phyloP scores from a whole-genome alignment of 2,329 filamentous ascomycete genomes.

The Colletotrichum falcatum region DNA sequence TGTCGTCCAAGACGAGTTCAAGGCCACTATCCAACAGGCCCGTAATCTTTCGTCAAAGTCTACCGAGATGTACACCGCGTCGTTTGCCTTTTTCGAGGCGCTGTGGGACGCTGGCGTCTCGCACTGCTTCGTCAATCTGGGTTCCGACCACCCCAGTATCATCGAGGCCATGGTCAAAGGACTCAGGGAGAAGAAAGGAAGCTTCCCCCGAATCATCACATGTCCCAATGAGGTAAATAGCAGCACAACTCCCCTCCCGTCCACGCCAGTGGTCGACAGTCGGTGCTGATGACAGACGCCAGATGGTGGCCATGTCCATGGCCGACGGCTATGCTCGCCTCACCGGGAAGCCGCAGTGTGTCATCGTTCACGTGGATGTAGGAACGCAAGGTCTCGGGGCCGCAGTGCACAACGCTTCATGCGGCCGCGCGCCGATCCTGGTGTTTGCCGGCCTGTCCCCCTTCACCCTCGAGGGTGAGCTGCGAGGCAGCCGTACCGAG shows the following conservation, averaged over 20 bases:
- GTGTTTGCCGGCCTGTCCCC: conserved; percentile 80
- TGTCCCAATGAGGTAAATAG: conserved; percentile 76
- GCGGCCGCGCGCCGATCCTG: conserved; percentile 75
- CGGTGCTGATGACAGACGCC: neutral
- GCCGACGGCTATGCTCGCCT: conserved; percentile 79
- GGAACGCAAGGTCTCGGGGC: conserved; percentile 79
- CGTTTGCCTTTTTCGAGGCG: conserved; percentile 85
- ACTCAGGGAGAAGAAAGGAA: conserved; percentile 70
- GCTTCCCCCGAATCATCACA: conserved; percentile 76
- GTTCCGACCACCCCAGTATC: conserved; percentile 75
- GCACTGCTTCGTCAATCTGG: conserved; percentile 72
- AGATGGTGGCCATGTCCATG: conserved; percentile 84
- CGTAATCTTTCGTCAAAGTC: conserved; percentile 28
- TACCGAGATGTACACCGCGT: conserved; percentile 74
- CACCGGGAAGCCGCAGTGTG: conserved; percentile 75
- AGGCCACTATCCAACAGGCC: conserved; percentile 33
- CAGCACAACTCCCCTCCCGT: neutral
- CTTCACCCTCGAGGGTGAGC: conserved; percentile 78
- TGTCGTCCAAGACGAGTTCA: conserved; percentile 18
- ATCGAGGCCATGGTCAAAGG: conserved; percentile 81
- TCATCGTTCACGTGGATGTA: conserved; percentile 80
- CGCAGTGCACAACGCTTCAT: conserved; percentile 79
- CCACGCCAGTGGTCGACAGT: too few relatives aligned
- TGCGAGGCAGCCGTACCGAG: conserved; percentile 76
- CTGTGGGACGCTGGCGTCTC: conserved; percentile 76